Evolutionary conservation across 1,284 basidiomycete species (phyloP).

Genomic region (Ustilago curta): DNA sequence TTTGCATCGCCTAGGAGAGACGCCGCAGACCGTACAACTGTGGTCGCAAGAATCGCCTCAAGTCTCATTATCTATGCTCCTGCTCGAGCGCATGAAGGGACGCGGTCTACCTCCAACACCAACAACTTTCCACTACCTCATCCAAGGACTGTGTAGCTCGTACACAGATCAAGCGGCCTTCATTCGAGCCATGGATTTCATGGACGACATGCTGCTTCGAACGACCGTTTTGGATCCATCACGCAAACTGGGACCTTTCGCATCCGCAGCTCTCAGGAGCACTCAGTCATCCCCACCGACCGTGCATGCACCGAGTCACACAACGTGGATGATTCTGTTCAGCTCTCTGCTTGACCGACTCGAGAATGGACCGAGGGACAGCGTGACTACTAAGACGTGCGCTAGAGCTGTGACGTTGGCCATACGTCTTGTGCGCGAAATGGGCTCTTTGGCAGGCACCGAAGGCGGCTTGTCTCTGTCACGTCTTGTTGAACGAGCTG

Average conservation of each 20-base stretch:
- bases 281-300: conserved; percentile 1
- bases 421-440: conserved; percentile 35
- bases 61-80: conserved; percentile 38
- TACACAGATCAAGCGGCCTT: conserved; percentile 38
- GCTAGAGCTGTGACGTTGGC: conserved; percentile 21
- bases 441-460: conserved; percentile 24
- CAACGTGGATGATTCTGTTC: conserved; percentile 37
- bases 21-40: conserved; percentile 9
- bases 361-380: conserved; percentile 26
- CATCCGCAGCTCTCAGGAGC: conserved; percentile 11
- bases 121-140: conserved; percentile 37
- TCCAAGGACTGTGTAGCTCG: conserved; percentile 32
- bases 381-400: conserved; percentile 1
- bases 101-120: conserved; percentile 26
- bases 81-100: conserved; percentile 50
- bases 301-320: conserved; percentile 17
- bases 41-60: conserved; percentile 25
- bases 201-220: conserved; percentile 44
- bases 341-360: conserved; percentile 39
- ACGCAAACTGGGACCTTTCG: conserved; percentile 30
- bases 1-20: conserved; percentile 22
- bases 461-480: conserved; percentile 38
- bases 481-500: conserved; percentile 28
- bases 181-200: conserved; percentile 34
- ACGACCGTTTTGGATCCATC: conserved; percentile 4